These are phyloP conservation scores for Candida easanensis DNA, from an alignment of 805 yeast genomes.

Conservation along the genomic window DNA sequence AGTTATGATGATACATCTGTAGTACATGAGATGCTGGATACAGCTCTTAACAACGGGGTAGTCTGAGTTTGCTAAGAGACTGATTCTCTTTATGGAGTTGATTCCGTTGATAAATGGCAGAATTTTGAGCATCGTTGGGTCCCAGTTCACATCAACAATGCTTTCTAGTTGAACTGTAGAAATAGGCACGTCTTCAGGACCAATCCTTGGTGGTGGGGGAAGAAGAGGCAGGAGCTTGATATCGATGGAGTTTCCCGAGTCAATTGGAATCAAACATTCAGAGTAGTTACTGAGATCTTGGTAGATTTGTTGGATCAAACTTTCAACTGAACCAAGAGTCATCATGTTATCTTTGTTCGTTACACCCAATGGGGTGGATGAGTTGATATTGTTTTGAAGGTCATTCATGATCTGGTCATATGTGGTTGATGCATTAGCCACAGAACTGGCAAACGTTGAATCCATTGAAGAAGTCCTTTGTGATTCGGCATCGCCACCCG, in stretches of 20 bases:
- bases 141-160: slow-evolving; percentile 91
- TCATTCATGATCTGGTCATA: slow-evolving; percentile 30
- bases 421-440: slow-evolving; percentile 18
- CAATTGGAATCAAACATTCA: slow-evolving; percentile 93
- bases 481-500: slow-evolving; percentile 10
- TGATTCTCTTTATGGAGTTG: slow-evolving; percentile 74
- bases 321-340: slow-evolving; percentile 53
- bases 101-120: slow-evolving; percentile 86
- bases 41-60: slow-evolving; percentile 77
- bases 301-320: slow-evolving; percentile 82
- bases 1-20: slow-evolving; percentile 75
- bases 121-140: slow-evolving; percentile 90
- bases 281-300: slow-evolving; percentile 94
- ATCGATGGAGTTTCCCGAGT: slow-evolving; percentile 84
- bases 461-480: slow-evolving; percentile 22
- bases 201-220: slow-evolving; percentile 71
- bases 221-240: slow-evolving; percentile 91
- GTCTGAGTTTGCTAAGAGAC: slow-evolving; percentile 79
- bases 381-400: slow-evolving; percentile 22
- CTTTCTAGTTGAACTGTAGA: slow-evolving; percentile 74
- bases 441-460: slow-evolving; percentile 10
- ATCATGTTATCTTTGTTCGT: slow-evolving; percentile 20
- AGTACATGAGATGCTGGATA: slow-evolving; percentile 87
- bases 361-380: slow-evolving; percentile 27
- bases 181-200: slow-evolving; percentile 86